Percentiles rank a stretch among this genome's conserved stretches.
Evolutionary conservation across 768 basidiomycete species (phyloP).

Genomic region (Russula foetens): DNA sequence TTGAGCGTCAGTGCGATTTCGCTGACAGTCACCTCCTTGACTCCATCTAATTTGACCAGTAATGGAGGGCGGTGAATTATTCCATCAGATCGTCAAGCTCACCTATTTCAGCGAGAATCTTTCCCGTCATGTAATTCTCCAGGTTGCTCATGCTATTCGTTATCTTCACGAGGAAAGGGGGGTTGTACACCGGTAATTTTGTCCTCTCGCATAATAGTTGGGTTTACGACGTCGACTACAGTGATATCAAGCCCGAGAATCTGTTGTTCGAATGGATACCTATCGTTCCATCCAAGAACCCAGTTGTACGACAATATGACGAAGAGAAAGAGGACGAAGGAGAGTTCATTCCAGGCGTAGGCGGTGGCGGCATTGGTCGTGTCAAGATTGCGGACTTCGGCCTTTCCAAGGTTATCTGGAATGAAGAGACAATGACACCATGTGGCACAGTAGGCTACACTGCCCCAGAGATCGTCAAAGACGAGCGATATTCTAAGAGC

Average conservation of each 20-base stretch:
- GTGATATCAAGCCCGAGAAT: constrained; percentile 98
- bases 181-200: constrained; percentile 77
- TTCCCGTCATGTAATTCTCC: constrained; percentile 93
- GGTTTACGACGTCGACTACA: constrained; percentile 20
- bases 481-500: constrained; percentile 92
- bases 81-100: constrained; percentile 98
- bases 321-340: constrained; percentile 99
- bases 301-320: constrained; percentile 79
- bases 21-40: background rate
- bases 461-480: constrained; percentile 98
- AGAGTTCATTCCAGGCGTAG: constrained; percentile 84
- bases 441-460: constrained; percentile 99
- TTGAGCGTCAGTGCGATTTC: constrained; percentile 60
- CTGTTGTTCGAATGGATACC: constrained; percentile 90
- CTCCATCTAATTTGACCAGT: constrained; percentile 38
- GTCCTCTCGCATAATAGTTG: background rate
- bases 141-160: constrained; percentile 89
- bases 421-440: constrained; percentile 98
- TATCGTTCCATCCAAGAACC: constrained; percentile 75
- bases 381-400: constrained; percentile 99
- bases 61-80: constrained; percentile 96
- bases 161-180: constrained; percentile 97
- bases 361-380: constrained; percentile 93
- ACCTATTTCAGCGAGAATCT: constrained; percentile 98
- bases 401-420: constrained; percentile 95